Percentiles rank a stretch among this genome's conserved stretches.
These are phyloP conservation scores for Panus rudis DNA, from an alignment of 768 basidiomycete species.

Conservation along the genomic window DNA sequence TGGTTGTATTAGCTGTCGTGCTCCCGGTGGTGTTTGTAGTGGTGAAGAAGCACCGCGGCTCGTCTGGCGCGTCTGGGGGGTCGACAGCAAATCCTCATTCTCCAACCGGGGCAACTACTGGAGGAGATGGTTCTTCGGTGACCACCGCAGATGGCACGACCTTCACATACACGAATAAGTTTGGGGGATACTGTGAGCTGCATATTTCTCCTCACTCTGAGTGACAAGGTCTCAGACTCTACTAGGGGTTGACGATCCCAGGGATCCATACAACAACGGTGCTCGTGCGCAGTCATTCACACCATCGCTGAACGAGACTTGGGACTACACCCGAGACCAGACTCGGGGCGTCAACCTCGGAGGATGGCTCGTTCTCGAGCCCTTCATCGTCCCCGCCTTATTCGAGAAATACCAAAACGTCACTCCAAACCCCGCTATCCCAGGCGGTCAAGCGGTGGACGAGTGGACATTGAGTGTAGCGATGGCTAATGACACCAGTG, in stretches of 20 bases:
- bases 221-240: background rate
- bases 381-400: conserved; percentile 64
- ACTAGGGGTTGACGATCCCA: conserved; percentile 61
- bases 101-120: conserved; percentile 31
- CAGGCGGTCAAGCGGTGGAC: conserved; percentile 37
- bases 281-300: conserved; percentile 78
- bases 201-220: background rate
- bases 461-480: conserved; percentile 65
- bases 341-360: conserved; percentile 69
- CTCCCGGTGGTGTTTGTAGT: conserved; percentile 21
- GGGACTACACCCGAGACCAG: conserved; percentile 61
- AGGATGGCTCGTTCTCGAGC: conserved; percentile 75
- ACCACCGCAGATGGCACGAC: conserved; percentile 56
- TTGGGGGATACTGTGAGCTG: conserved; percentile 63
- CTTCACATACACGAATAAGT: conserved; percentile 71
- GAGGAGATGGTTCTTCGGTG: conserved; percentile 63
- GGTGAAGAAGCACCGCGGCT: conserved; percentile 12
- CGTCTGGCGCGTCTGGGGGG: background rate
- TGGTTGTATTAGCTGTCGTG: conserved; percentile 20
- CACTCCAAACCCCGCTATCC: conserved; percentile 12
- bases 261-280: conserved; percentile 69
- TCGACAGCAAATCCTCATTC: conserved; percentile 17
- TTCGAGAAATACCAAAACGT: conserved; percentile 52
- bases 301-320: conserved; percentile 70
- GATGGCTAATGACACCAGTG: conserved; percentile 55